phyloP scores from a whole-genome alignment of 805 yeast species.

The Candida alai region DNA sequence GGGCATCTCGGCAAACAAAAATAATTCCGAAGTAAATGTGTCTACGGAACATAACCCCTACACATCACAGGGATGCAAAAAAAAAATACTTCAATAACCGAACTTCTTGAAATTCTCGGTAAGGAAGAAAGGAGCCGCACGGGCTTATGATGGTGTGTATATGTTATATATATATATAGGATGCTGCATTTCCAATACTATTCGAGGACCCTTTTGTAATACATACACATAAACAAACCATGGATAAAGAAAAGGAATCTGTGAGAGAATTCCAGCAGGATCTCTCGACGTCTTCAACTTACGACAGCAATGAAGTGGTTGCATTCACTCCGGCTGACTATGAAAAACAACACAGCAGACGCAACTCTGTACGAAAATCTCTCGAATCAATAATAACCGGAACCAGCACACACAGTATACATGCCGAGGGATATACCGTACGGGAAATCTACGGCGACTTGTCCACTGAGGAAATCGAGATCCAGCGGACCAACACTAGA shows the following conservation, averaged over 20 bases:
- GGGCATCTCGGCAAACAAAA: too few species aligned
- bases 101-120: too few species aligned
- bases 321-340: conserved; percentile 13
- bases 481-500: conserved; percentile 30
- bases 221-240: not conserved
- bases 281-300: conserved; percentile 12
- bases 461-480: conserved; percentile 24
- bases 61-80: too few species aligned
- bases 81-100: too few species aligned
- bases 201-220: too few species aligned
- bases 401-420: conserved; percentile 5
- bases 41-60: too few species aligned
- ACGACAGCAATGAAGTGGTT: conserved; percentile 11
- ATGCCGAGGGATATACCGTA: conserved; percentile 16
- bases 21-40: too few species aligned
- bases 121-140: too few species aligned
- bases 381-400: conserved; percentile 14
- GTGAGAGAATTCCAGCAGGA: conserved; percentile 3
- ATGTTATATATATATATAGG: too few species aligned
- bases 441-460: conserved; percentile 32
- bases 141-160: too few species aligned
- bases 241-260: conserved; percentile 9
- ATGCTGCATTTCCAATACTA: too few species aligned
- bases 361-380: conserved; percentile 14
- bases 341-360: conserved; percentile 8